Percentiles rank a stretch among this genome's conserved stretches.
Evolutionary conservation across 2,329 filamentous ascomycete genomes (phyloP).

Genomic region (Aspergillus carbonarius): DNA sequence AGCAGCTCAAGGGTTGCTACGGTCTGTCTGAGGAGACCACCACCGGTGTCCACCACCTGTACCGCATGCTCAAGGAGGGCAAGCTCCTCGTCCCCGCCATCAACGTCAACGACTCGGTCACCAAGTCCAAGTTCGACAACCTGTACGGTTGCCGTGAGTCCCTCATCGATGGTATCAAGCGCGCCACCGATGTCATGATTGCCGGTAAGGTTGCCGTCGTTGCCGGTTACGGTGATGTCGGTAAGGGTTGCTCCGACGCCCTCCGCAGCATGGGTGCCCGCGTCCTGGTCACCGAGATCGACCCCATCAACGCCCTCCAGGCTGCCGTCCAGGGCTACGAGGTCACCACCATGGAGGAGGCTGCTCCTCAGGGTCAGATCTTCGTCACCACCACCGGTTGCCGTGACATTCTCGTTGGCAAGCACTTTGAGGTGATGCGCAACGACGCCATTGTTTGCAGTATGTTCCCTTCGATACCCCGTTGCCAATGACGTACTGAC

Average conservation of each 20-base stretch:
- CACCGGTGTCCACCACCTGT: conserved; percentile 98
- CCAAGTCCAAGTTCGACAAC: conserved; percentile 99
- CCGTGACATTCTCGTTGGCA: conserved; percentile 91
- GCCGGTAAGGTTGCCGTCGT: conserved; percentile 98
- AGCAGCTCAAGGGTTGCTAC: conserved; percentile 97
- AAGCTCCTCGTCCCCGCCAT: conserved; percentile 89
- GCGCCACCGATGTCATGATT: conserved; percentile 99
- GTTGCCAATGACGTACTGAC: neutral
- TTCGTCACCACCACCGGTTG: conserved; percentile 99
- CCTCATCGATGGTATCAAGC: conserved; percentile 99
- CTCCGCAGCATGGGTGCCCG: conserved; percentile 97
- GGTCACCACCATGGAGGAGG: conserved; percentile 98
- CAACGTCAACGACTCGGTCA: conserved; percentile 99
- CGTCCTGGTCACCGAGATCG: conserved; percentile 93
- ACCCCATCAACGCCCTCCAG: conserved; percentile 99
- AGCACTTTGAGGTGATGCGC: conserved; percentile 91
- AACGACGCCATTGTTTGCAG: conserved; percentile 99
- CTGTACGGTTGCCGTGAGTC: conserved; percentile 99
- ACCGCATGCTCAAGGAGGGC: conserved; percentile 92
- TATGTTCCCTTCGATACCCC: conserved; percentile 45
- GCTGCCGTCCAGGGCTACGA: conserved; percentile 96
- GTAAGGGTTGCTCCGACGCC: conserved; percentile 96
- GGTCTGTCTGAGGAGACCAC: conserved; percentile 99
- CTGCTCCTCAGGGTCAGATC: conserved; percentile 84
- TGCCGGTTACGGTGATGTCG: conserved; percentile 97